Evolutionary conservation across 2,329 filamentous ascomycete genomes (phyloP), one percentile per base, ranked within the genome.

Genomic region (Aspergillus alliaceus): DNA sequence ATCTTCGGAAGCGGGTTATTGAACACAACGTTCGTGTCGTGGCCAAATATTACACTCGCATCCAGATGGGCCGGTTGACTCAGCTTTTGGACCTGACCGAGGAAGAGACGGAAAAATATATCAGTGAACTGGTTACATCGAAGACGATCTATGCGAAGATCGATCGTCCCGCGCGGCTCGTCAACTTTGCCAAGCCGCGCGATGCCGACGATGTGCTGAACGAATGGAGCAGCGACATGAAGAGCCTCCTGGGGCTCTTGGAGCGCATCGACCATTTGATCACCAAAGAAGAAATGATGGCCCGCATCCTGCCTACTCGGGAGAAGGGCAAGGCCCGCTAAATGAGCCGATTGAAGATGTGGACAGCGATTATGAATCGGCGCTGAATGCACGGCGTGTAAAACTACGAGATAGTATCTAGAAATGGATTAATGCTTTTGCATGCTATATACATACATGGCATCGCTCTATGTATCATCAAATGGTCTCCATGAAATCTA

Each of bases 241-340:
- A 95, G 88, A 93, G 88, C 71, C 78, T 96, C 68, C 78, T 96
- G 64, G 91, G 91, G 11, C 79, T 93, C 54, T 73, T 96, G 71
- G 92, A 96, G 82, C 85, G 92, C 62, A 96, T 99, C 60, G 95
- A 99, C 72, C 95, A 99, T 76, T 82, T 99, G 69, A 99, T 99
- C 71, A 99, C 96, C 54, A 98, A 98, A 83, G 95, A 99, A 79
- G 95, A 99, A 83, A 99, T 99, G 95, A 99, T 99, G 95, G 95
- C 95, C 39, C 85, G 93, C 58, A 98, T 99, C 69, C 89, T 95
- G 75, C 91, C 91, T 1, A 65, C 73, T 25, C 72, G 73, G 53
- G 74, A 75, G 54, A 75, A 73, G 68, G 64, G 66, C 53, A 76
- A 75, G 63, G 74, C 70, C 57, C 74, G 66, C 62, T 76, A 55